A percentile compares a stretch with the other conserved stretches of the same genome.
phyloP scores from a whole-genome alignment of 208 protist genomes.

The Crithidia acanthocephali region DNA sequence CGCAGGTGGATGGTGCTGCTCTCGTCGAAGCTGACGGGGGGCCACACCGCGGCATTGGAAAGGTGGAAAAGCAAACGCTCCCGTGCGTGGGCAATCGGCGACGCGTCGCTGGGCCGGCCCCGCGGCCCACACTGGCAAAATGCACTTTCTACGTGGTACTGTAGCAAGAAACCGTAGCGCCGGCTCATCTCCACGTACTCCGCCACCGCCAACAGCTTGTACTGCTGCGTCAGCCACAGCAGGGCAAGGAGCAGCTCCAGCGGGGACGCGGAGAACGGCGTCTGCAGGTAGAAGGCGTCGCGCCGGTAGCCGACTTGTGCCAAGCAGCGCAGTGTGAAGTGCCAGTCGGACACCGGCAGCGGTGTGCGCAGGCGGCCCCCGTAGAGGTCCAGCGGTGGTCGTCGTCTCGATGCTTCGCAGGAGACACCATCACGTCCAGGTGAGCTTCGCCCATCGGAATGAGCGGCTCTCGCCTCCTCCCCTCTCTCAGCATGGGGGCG shows the following conservation, averaged over 20 bases:
- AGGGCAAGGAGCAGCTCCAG: conserved; percentile 75
- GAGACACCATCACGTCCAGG: too few relatives aligned
- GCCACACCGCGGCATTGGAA: conserved; percentile 55
- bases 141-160: conserved; percentile 20
- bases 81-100: conserved; percentile 5
- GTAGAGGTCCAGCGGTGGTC: conserved; percentile 14
- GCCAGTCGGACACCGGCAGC: conserved; percentile 49
- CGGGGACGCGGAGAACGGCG: conserved; percentile 42
- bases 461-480: background rate
- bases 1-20: conserved; percentile 44
- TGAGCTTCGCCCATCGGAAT: too few relatives aligned
- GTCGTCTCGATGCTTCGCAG: background rate
- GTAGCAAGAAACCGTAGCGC: conserved; percentile 61
- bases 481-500: background rate
- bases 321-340: conserved; percentile 57
- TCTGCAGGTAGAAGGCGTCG: conserved; percentile 70
- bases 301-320: conserved; percentile 67
- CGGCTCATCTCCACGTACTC: conserved; percentile 72
- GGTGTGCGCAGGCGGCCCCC: conserved; percentile 21
- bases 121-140: conserved; percentile 1
- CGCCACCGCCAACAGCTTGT: conserved; percentile 59
- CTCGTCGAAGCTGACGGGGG: conserved; percentile 70
- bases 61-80: conserved; percentile 49
- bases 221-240: conserved; percentile 80
- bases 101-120: background rate